phyloP scores from a whole-genome alignment of 2,329 filamentous ascomycete genomes.

The Exophiala phaeomuriformis region DNA sequence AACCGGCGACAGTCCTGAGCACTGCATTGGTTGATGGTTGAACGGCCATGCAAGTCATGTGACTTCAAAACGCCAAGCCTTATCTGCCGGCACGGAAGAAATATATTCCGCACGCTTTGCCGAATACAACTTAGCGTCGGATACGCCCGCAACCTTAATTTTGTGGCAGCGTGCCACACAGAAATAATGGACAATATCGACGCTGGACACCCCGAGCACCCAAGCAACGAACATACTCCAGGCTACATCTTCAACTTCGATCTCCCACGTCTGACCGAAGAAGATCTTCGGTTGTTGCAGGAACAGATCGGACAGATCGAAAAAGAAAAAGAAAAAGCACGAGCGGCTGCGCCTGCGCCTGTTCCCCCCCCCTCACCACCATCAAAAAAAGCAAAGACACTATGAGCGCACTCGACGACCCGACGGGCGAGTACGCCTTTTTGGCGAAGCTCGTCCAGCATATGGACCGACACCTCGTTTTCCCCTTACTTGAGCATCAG shows the following conservation, averaged over 20 bases:
- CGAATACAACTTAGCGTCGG: not conserved
- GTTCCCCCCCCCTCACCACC: no score
- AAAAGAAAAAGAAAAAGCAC: not conserved
- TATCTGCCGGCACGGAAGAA: not conserved
- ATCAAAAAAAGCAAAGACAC: conserved; percentile 2
- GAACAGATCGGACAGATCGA: no score
- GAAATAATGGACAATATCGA: conserved; percentile 8
- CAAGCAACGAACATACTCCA: conserved; percentile 2
- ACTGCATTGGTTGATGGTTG: not conserved
- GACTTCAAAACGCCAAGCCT: not conserved
- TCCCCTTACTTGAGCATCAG: conserved; percentile 89
- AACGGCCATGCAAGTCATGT: not conserved
- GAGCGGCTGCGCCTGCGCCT: not conserved
- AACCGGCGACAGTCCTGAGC: not conserved
- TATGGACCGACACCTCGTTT: conserved; percentile 93
- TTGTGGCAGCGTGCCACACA: not conserved
- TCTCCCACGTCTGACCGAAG: not conserved
- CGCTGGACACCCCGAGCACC: conserved; percentile 7
- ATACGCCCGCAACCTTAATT: not conserved
- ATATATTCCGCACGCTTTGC: not conserved
- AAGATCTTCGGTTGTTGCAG: no score
- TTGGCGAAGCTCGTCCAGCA: conserved; percentile 83
- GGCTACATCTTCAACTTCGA: conserved; percentile 11
- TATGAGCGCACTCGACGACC: conserved; percentile 35
- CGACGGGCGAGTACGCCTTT: conserved; percentile 65